Conservation (phyloP, 768 basidiomycete species). For the Hericium rajendrae region DNA sequence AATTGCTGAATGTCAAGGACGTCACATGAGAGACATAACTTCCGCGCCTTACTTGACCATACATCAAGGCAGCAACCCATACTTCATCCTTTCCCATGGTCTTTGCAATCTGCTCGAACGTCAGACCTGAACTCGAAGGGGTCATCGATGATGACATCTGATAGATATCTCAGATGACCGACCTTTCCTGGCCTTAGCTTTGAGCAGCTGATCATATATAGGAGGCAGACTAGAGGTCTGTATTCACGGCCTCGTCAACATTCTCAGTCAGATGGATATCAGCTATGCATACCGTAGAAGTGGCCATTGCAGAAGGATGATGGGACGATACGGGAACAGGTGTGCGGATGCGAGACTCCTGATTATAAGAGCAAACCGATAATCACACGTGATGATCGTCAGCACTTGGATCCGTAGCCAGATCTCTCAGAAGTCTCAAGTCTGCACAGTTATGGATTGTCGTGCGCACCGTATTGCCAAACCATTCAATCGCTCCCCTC, state of each 20-base stretch:
- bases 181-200: conserved; percentile 64
- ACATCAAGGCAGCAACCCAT: conserved; percentile 77
- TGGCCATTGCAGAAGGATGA: not conserved
- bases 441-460: too few species aligned
- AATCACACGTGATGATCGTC: not conserved
- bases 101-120: conserved; percentile 61
- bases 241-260: not conserved
- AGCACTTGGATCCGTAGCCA: too few species aligned
- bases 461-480: too few species aligned
- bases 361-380: not conserved
- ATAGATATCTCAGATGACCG: not conserved
- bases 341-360: not conserved
- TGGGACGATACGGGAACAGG: not conserved
- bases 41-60: conserved; percentile 49
- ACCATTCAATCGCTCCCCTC: too few species aligned
- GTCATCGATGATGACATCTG: not conserved
- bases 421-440: too few species aligned
- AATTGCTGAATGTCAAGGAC: not conserved
- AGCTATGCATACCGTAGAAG: not conserved
- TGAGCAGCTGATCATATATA: conserved; percentile 21
- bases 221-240: not conserved
- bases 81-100: conserved; percentile 63
- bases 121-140: conserved; percentile 36
- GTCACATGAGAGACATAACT: too few species aligned
- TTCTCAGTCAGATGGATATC: not conserved